Base-by-base conservation (phyloP, 2,329 filamentous ascomycete genomes). In the Pestalotiopsis sp. region DNA sequence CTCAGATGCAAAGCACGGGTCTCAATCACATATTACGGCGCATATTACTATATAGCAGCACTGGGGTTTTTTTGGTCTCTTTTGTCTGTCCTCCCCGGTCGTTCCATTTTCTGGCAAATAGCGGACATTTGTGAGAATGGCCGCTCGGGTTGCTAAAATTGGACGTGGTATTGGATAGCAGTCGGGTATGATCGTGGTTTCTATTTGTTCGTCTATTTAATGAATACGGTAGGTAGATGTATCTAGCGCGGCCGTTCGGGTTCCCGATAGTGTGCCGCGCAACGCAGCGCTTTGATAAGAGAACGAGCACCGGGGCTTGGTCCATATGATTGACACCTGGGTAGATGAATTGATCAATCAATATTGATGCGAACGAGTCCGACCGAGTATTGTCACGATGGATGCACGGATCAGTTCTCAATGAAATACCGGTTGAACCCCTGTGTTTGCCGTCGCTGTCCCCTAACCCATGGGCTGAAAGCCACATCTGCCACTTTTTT, bases 71-170 rank as follows among this genome's bases (percentile, higher is more conserved):
- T 52, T 23, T 23, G 20, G 45, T n/a, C 45, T 20, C 45, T 20
- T 6, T 11, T 23, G 17, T n/a, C 45, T 52, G 45, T n/a, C 17
- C 14, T 9, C n/a, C 20, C 20, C 23, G 20, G 17, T 23, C 20
- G 20, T 52, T 20, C 6, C n/a, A n/a, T 52, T 20, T 52, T 52
- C 17, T 52, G 45, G 17, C 45, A n/a, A 52, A 52, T 52, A 20
- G 45, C 45, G 17, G 45, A 23, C 45, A 13, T n/a, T n/a, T 1
- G 45, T 9, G 17, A n/a, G 17, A 49, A 5, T 49, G 41, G 17
- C 23, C 45, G 45, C 45, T 36, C n/a, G 11, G 36, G 63, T 58
- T 66, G 7, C 63, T 66, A 66, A 66, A 66, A 57, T 31, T 66
- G 49, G 63, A 66, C 63, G 57, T 66, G 9, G 31, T 36, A 56